Conservation (phyloP, 305 asterid genomes). For the Ilex paraguariensis region DNA sequence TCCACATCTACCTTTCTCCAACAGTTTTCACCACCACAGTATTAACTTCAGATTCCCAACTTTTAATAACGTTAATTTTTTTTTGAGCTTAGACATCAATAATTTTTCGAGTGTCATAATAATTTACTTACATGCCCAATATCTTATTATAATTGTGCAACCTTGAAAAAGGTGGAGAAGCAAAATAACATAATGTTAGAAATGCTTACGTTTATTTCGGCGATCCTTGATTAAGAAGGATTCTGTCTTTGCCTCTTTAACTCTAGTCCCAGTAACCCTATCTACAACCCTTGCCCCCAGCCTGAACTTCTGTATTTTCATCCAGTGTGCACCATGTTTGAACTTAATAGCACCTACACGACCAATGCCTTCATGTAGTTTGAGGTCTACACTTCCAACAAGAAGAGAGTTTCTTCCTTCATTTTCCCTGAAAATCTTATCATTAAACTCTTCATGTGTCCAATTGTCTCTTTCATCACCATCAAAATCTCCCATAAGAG, state of each 20-base stretch:
- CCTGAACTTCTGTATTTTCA: conserved; percentile 29
- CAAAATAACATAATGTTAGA: background rate
- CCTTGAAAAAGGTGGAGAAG: too few species aligned
- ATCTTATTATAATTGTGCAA: too few species aligned
- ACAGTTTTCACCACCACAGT: too few species aligned
- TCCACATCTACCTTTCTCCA: too few species aligned
- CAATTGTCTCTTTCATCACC: conserved; percentile 9
- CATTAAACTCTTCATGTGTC: conserved; percentile 27
- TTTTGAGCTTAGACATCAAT: too few species aligned
- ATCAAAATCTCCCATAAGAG: conserved; percentile 25
- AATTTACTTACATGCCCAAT: too few species aligned
- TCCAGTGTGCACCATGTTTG: conserved; percentile 30
- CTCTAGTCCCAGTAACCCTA: conserved; percentile 16
- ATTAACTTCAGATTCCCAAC: too few species aligned
- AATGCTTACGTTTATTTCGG: conserved; percentile 26
- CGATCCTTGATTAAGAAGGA: conserved; percentile 34
- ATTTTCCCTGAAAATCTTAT: conserved; percentile 19
- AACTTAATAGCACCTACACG: conserved; percentile 25
- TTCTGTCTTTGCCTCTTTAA: conserved; percentile 29
- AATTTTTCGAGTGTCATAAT: too few species aligned
- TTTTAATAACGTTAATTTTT: too few species aligned
- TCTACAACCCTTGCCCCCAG: conserved; percentile 35
- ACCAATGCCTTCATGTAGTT: conserved; percentile 40
- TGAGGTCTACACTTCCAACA: conserved; percentile 21
- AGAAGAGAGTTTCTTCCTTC: conserved; percentile 44